These are phyloP conservation scores for Naganishia onofrii DNA, from an alignment of 768 basidiomycete species.

Conservation along the genomic window DNA sequence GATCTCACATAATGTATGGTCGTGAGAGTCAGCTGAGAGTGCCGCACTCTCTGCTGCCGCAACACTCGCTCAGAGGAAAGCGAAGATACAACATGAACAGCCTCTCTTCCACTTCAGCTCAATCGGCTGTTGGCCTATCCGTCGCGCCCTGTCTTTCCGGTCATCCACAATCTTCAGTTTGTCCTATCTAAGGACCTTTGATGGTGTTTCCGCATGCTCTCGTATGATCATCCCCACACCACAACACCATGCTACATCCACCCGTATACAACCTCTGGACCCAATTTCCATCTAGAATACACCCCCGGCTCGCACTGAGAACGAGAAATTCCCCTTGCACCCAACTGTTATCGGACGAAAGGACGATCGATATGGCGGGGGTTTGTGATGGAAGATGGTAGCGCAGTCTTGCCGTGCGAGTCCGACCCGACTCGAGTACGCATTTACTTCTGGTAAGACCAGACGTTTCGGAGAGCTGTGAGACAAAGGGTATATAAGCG, in stretches of 20 bases:
- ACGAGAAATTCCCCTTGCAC: slow-evolving; percentile 16
- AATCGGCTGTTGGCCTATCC: neutral
- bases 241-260: neutral
- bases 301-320: slow-evolving; percentile 26
- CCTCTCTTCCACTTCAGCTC: neutral
- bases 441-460: slow-evolving; percentile 87
- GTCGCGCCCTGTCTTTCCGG: neutral
- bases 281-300: slow-evolving; percentile 23
- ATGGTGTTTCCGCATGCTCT: slow-evolving; percentile 6
- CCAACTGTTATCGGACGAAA: slow-evolving; percentile 1
- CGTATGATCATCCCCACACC: slow-evolving; percentile 12
- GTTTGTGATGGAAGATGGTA: slow-evolving; percentile 11
- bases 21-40: too few relatives aligned
- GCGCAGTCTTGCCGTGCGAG: slow-evolving; percentile 6
- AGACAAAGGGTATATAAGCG: slow-evolving; percentile 24
- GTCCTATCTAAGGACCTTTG: too few relatives aligned
- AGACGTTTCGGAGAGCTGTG: slow-evolving; percentile 89
- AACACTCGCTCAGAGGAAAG: neutral
- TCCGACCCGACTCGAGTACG: slow-evolving; percentile 11
- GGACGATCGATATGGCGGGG: slow-evolving; percentile 18
- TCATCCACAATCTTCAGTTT: neutral
- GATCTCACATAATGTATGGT: too few relatives aligned
- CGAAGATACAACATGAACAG: too few relatives aligned
- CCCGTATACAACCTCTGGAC: slow-evolving; percentile 19
- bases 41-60: too few relatives aligned